Base-by-base conservation (phyloP, 371 early-diverging fungal species). In the Mucor sp. region DNA sequence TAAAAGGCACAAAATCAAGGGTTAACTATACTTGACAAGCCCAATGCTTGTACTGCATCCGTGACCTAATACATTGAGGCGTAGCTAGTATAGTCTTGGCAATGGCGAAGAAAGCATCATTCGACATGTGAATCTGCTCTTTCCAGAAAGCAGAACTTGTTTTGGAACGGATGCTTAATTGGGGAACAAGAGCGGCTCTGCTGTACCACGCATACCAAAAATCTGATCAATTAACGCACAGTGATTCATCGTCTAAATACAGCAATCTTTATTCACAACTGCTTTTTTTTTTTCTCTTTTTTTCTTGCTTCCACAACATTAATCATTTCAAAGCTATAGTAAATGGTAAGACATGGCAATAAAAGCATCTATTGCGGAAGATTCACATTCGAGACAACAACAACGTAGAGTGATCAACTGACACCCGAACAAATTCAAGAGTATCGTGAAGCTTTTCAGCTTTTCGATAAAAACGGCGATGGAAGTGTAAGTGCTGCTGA, bases 371-470 rank as follows among this genome's bases (percentile, higher is more conserved):
- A 8, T 8, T 44, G 8, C 6, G 1, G 37, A 37, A 14, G 37
- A 8, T 14, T 14, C 8, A 33, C 8, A 7, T 3, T 6, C 33
- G 11, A 14, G 12, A 37, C 14, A 37, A 7, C 37, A 1, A 7
- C 19, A 6, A n/a, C n/a, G n/a, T 44, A 67, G 67, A 67, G 67
- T 47, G 81, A 81, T 58, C 79, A 81, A 79, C 76, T 84, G 43
- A 72, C 78, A 60, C 70, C 68, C n/a, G 84, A 84, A 43, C 74
- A 81, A 74, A 79, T 84, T 53, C 59, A 69, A n/a, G 83, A 83
- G 65, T 79, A 77, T 57, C 74, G 79, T 41, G 83, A 78, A 60
- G 81, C 83, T n/a, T 83, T 83, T 53, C 72, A 75, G 35, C 58
- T 83, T 55, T 83, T 83, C 63, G 83, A 83, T 69, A 74, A 72